A percentile compares a stretch with the other conserved stretches of the same genome.
Conservation (phyloP, 768 basidiomycete species). For the Boletus patriciae region DNA sequence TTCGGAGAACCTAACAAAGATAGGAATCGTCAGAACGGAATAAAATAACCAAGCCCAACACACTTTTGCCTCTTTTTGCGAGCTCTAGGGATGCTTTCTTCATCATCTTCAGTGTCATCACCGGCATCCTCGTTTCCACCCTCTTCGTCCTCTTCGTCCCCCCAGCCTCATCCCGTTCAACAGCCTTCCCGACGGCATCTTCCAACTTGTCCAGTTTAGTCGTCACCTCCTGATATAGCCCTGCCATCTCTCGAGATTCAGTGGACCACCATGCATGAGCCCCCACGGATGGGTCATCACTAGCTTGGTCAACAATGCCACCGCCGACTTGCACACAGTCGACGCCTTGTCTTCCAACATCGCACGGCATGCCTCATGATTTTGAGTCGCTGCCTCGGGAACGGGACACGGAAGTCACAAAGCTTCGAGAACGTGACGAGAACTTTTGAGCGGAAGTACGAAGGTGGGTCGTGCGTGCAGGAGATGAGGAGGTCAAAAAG, state of each 20-base stretch:
- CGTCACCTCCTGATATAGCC: constrained; percentile 56
- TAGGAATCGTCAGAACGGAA: constrained; percentile 9
- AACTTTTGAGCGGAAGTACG: constrained; percentile 91
- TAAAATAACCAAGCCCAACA: background rate
- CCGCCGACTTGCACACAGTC: constrained; percentile 82
- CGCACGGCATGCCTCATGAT: constrained; percentile 74
- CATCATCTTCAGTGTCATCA: constrained; percentile 34
- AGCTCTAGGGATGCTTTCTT: constrained; percentile 26
- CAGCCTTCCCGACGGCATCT: constrained; percentile 60
- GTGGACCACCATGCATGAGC: constrained; percentile 74
- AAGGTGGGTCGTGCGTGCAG: constrained; percentile 83
- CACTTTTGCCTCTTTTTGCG: constrained; percentile 37
- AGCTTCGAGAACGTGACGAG: constrained; percentile 73
- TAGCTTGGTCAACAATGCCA: constrained; percentile 70
- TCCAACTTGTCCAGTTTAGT: constrained; percentile 73
- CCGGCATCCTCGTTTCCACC: constrained; percentile 37
- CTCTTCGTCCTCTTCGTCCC: constrained; percentile 34
- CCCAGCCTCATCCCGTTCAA: constrained; percentile 42
- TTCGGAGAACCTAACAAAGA: constrained; percentile 58
- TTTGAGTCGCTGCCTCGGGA: constrained; percentile 79
- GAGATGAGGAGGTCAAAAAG: constrained; percentile 84
- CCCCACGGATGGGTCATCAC: constrained; percentile 89
- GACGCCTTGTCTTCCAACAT: constrained; percentile 90
- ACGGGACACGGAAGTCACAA: constrained; percentile 74
- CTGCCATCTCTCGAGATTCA: constrained; percentile 74